Base-by-base conservation (phyloP, 2,329 filamentous ascomycete genomes). In the Dothistroma pini region DNA sequence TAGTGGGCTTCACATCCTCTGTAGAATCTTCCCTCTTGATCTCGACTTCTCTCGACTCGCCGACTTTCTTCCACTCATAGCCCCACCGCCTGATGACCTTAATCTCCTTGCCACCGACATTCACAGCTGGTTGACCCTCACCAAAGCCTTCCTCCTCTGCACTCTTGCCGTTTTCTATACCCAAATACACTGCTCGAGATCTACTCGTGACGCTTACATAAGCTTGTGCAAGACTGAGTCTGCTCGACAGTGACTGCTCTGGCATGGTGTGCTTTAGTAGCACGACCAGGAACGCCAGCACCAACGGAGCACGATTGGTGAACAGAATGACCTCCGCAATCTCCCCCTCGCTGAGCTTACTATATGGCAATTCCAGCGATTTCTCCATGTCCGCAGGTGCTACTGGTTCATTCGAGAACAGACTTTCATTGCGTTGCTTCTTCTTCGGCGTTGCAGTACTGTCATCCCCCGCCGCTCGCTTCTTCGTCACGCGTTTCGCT, bases 201-300 rank as follows among this genome's bases (percentile, higher is more conserved):
- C 87, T 84, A 62, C 89, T 91, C 71, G 93, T 95, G 31, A 86
- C 86, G 71, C 90, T 93, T 16, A 96, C 89, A 1, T 95, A 87
- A 0, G 90, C 91, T 74, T 96, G 91, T 0, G 88, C 90, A 21
- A 96, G 78, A 71, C 91, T 96, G 21, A 96, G 78, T 52, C 90
- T 82, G 72, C 90, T 93, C n/a, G 90, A 95, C 2, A 88, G 80
- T 2, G 91, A 91, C 72, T 96, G 92, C 66, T 90, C 87, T 0
- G 91, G 89, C 88, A 93, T 93, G 0, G 90, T 96, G 71, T 89
- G 87, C 51, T 89, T 87, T 52, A 96, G 73, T 54, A 93, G 72
- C 62, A 86, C 84, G 14, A 91, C 84, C 0, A 89, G 86, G 74
- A 96, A 96, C 0, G 91, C 91, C 5, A 96, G 81, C 1, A 96